A percentile compares a stretch with the other conserved stretches of the same genome.
Conservation (phyloP, 352 stramenopile species). For the Phytophthora constricta region DNA sequence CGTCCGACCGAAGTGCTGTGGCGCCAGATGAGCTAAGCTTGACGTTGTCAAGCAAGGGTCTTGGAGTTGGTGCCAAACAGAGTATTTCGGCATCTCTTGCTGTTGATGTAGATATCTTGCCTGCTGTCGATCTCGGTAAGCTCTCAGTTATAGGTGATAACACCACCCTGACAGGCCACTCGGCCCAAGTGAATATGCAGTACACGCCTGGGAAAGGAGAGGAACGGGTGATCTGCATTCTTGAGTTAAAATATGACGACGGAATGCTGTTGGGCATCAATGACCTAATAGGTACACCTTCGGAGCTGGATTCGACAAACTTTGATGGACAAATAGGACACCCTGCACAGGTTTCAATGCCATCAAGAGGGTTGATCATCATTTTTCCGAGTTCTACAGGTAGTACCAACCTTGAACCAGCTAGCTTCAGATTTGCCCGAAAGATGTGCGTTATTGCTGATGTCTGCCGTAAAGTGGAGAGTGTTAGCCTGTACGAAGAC, state of each 20-base stretch:
- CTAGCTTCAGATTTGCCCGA: slow-evolving; percentile 18
- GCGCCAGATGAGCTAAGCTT: slow-evolving; percentile 12
- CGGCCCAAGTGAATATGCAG: slow-evolving; percentile 5
- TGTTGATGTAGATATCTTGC: slow-evolving; percentile 27
- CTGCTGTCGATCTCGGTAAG: slow-evolving; percentile 18
- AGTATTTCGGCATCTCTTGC: slow-evolving; percentile 12
- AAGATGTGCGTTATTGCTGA: slow-evolving; percentile 5
- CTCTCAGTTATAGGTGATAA: slow-evolving; percentile 9
- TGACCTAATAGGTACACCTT: slow-evolving; percentile 1
- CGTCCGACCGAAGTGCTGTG: background rate
- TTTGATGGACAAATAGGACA: background rate
- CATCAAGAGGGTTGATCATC: slow-evolving; percentile 15
- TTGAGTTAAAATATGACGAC: slow-evolving; percentile 29
- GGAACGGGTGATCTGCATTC: slow-evolving; percentile 16
- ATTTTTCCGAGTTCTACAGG: slow-evolving; percentile 11
- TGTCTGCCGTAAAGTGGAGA: slow-evolving; percentile 12
- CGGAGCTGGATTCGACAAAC: background rate
- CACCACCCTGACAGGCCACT: slow-evolving; percentile 20
- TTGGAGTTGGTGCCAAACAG: slow-evolving; percentile 9
- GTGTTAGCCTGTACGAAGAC: slow-evolving; percentile 11
- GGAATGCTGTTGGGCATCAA: slow-evolving; percentile 36
- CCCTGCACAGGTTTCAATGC: slow-evolving; percentile 1
- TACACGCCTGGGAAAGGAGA: slow-evolving; percentile 26
- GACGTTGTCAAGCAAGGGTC: slow-evolving; percentile 35
- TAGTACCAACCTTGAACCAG: background rate